phyloP scores from a whole-genome alignment of 1,139 yeast species.

The Nakaseomyces glabratus region DNA sequence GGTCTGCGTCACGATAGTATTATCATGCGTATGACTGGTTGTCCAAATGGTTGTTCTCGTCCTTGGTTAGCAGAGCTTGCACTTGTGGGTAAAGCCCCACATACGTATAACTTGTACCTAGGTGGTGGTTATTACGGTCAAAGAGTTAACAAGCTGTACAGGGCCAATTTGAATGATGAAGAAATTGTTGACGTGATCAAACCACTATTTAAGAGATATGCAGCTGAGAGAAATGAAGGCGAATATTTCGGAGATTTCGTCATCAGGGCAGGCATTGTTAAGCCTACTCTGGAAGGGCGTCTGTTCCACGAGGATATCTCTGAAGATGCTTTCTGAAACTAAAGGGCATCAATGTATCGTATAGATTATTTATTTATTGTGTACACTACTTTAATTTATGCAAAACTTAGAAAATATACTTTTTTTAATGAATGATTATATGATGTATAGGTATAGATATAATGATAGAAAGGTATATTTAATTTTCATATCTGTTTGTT shows the following conservation, averaged over 20 bases:
- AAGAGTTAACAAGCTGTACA: conserved; percentile 81
- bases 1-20: conserved; percentile 92
- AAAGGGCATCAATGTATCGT: not conserved
- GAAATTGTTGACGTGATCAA: conserved; percentile 70
- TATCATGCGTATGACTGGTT: conserved; percentile 98
- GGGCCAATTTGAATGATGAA: conserved; percentile 83
- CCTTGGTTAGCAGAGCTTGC: conserved; percentile 98
- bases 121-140: conserved; percentile 97
- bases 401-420: no score
- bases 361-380: conserved; percentile 6
- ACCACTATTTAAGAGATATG: conserved; percentile 90
- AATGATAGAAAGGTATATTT: no score
- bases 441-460: no score
- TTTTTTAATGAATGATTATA: no score
- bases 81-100: conserved; percentile 87
- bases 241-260: conserved; percentile 96
- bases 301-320: conserved; percentile 91
- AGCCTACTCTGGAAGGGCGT: conserved; percentile 84
- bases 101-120: conserved; percentile 86
- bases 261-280: conserved; percentile 75
- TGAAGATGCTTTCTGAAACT: conserved; percentile 46
- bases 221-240: conserved; percentile 78
- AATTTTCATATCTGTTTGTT: no score
- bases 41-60: conserved; percentile 98
- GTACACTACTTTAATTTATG: not conserved